Percentiles rank a stretch among this genome's conserved stretches.
phyloP scores from a whole-genome alignment of 225 moss, liverwort and hornwort genomes.

The Lunularia cruciata region DNA sequence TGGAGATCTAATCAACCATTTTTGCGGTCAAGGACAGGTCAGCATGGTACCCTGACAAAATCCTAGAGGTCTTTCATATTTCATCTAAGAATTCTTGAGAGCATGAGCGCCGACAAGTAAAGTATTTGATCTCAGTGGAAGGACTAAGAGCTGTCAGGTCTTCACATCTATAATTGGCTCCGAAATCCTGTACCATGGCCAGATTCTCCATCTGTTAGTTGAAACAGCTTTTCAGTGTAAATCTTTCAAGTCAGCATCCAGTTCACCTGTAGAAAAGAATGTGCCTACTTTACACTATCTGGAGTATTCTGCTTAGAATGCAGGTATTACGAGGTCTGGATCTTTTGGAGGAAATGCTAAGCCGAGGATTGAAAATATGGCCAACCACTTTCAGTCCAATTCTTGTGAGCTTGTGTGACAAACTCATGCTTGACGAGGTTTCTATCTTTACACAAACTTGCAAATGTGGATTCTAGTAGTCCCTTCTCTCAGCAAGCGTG shows the following conservation, averaged over 20 bases:
- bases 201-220: too few species aligned
- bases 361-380: slow-evolving; percentile 44
- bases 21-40: slow-evolving; percentile 23
- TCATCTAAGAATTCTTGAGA: not conserved
- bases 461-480: not conserved
- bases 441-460: slow-evolving; percentile 14
- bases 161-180: not conserved
- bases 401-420: slow-evolving; percentile 55
- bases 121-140: not conserved
- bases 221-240: not conserved
- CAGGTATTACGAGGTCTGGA: slow-evolving; percentile 67
- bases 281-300: too few species aligned
- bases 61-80: not conserved
- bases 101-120: too few species aligned
- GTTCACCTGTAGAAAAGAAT: too few species aligned
- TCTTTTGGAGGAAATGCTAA: slow-evolving; percentile 72
- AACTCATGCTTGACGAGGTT: slow-evolving; percentile 74
- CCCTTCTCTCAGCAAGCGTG: not conserved
- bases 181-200: not conserved
- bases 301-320: not conserved
- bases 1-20: slow-evolving; percentile 7
- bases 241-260: too few species aligned
- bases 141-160: not conserved
- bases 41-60: not conserved
- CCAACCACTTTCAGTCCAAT: slow-evolving; percentile 60